Conservation (phyloP, 768 basidiomycete genomes). For the Rhizopogon vinicolor region DNA sequence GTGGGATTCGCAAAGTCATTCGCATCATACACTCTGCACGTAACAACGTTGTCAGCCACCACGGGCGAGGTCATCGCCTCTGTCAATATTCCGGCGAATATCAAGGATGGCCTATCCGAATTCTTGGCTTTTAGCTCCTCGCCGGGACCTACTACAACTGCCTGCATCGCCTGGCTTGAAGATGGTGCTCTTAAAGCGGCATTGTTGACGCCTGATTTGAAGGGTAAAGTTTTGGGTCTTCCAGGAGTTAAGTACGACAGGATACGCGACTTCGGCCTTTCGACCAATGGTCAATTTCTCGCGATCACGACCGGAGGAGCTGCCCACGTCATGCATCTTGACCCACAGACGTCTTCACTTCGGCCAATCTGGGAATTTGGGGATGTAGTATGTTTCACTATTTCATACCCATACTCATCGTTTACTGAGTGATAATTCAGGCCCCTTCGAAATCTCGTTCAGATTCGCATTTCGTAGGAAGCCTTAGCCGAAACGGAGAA, state of each 20-base stretch:
- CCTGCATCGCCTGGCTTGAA: constrained; percentile 40
- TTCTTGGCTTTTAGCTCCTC: constrained; percentile 30
- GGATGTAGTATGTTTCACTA: constrained; percentile 39
- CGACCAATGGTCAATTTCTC: constrained; percentile 53
- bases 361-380: constrained; percentile 52
- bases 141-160: constrained; percentile 3
- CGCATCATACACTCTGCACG: constrained; percentile 58
- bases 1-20: constrained; percentile 42
- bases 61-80: constrained; percentile 49
- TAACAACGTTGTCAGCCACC: constrained; percentile 52
- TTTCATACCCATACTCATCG: background rate
- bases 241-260: constrained; percentile 42
- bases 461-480: constrained; percentile 55
- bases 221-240: constrained; percentile 38
- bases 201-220: constrained; percentile 46
- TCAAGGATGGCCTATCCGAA: constrained; percentile 30
- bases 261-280: constrained; percentile 60
- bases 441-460: constrained; percentile 36
- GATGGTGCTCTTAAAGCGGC: constrained; percentile 45
- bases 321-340: constrained; percentile 50
- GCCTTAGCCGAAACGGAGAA: constrained; percentile 41
- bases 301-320: constrained; percentile 52
- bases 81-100: constrained; percentile 49
- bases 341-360: constrained; percentile 33
- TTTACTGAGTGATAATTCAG: constrained; percentile 23